Evolutionary conservation across 2,329 filamentous ascomycete genomes (phyloP).

Genomic region (Talaromyces sp.): DNA sequence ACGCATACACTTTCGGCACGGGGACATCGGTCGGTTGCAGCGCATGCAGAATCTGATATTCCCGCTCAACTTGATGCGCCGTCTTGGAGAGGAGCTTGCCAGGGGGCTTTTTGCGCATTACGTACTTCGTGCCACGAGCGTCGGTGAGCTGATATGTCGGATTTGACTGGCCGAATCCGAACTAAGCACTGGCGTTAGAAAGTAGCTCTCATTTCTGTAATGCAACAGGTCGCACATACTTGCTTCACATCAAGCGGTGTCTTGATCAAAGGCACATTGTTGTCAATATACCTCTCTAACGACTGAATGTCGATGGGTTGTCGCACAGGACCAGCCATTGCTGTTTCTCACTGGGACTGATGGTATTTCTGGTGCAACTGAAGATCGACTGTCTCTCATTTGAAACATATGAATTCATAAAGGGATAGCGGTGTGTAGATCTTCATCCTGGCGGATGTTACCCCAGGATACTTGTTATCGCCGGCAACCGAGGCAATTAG

Average conservation of each 20-base stretch:
- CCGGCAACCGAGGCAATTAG: slow-evolving; percentile 2
- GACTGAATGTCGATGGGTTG: slow-evolving; percentile 83
- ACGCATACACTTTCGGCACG: slow-evolving; percentile 75
- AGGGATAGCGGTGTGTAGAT: not conserved
- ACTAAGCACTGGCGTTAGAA: slow-evolving; percentile 52
- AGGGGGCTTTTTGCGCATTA: slow-evolving; percentile 97
- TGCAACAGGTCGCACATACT: slow-evolving; percentile 49
- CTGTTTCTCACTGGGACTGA: slow-evolving; percentile 13
- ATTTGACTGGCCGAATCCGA: slow-evolving; percentile 95
- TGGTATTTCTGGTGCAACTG: not conserved
- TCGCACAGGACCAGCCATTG: slow-evolving; percentile 80
- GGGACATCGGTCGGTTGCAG: slow-evolving; percentile 76
- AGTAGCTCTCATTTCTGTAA: not conserved
- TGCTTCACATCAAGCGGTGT: slow-evolving; percentile 84
- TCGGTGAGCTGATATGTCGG: slow-evolving; percentile 90
- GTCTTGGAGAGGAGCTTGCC: slow-evolving; percentile 88
- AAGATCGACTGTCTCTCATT: not conserved
- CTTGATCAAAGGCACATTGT: slow-evolving; percentile 78
- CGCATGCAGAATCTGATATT: slow-evolving; percentile 86
- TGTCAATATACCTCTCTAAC: slow-evolving; percentile 72
- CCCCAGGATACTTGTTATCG: not conserved
- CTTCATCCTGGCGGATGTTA: not conserved
- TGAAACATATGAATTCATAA: not conserved
- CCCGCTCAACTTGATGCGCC: slow-evolving; percentile 93
- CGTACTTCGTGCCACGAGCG: slow-evolving; percentile 67